phyloP scores from a whole-genome alignment of 2,329 filamentous ascomycete species.

The Emericellopsis cladophorae region DNA sequence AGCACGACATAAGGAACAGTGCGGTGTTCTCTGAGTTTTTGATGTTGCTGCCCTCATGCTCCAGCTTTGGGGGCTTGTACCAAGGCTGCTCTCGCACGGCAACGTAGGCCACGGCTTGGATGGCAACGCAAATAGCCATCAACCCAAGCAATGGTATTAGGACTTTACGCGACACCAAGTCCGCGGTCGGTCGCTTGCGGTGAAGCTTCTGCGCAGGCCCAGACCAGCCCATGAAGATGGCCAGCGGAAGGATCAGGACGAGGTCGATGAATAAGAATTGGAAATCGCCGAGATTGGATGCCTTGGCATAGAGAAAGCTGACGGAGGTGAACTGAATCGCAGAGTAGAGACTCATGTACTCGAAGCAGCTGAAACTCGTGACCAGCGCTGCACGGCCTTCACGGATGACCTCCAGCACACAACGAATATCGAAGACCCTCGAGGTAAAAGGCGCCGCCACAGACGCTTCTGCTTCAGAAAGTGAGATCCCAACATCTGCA shows the following conservation, averaged over 20 bases:
- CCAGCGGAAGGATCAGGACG: constrained; percentile 83
- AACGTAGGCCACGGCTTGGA: constrained; percentile 64
- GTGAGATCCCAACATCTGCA: constrained; percentile 90
- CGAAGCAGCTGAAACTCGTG: constrained; percentile 99
- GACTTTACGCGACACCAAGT: constrained; percentile 86
- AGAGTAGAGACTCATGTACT: constrained; percentile 98
- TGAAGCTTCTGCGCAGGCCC: constrained; percentile 67
- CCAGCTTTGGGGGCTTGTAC: constrained; percentile 71
- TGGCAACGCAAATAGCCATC: constrained; percentile 65
- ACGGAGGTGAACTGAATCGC: constrained; percentile 99
- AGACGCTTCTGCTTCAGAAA: constrained; percentile 94
- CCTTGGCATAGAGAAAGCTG: constrained; percentile 88
- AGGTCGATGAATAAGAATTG: constrained; percentile 97
- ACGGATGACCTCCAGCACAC: constrained; percentile 84
- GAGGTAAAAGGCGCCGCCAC: constrained; percentile 98
- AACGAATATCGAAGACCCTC: constrained; percentile 89
- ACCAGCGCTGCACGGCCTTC: constrained; percentile 90
- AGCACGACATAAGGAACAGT: constrained; percentile 81
- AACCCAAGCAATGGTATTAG: constrained; percentile 81
- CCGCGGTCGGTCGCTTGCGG: constrained; percentile 79
- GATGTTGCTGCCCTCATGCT: constrained; percentile 70
- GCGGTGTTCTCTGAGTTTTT: constrained; percentile 89
- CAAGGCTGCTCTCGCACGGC: constrained; percentile 69
- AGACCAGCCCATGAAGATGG: constrained; percentile 98
- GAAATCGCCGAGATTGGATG: constrained; percentile 91